Base-by-base conservation (phyloP, 208 protist genomes). In the Leishmania braziliensis region DNA sequence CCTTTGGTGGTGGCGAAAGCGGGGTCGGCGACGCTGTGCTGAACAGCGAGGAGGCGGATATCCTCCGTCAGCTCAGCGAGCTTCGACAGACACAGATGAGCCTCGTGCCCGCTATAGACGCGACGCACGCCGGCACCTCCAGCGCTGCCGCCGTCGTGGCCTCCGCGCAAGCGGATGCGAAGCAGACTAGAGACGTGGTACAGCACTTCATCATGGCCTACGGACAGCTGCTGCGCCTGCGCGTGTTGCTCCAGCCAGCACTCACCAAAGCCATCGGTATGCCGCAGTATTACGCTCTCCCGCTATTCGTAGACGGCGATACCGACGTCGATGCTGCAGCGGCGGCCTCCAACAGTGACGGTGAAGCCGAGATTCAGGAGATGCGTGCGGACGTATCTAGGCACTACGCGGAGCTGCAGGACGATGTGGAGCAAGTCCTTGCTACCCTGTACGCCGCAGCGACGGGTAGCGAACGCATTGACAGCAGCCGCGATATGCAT, bases 201-300 rank as follows among this genome's bases (percentile, higher is more conserved):
- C 77, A 83, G 72, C 89, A 92, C 69, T 95, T 90, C 63, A 85
- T 95, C 16, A 93, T 93, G 87, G 79, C 93, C 26, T 96, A 94
- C 80, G 82, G 87, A 0, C 94, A 95, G 73, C 86, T 96, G 50
- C 86, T 97, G 54, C 86, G 87, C 10, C 79, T 96, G 23, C 91
- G 94, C 50, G 87, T 95, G 69, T 86, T 90, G 82, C 78, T 97
- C 58, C 94, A 97, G 83, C 92, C 92, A 0, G 85, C 85, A 10
- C 84, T 97, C 33, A 83, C 86, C 12, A 88, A 89, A 4, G 86
- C 90, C 18, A 85, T 96, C 12, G 78, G 88, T 6, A 73, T 97
- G 66, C 94, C 94, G 60, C 94, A 97, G 84, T 94, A 96, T 78
- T 97, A 97, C 80, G 89, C 94, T 1, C 72, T 83, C n/a, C 46